A percentile compares a stretch with the other conserved stretches of the same genome.
Conservation (phyloP, 2,329 filamentous ascomycete species). For the Teratosphaeria gauchensis region DNA sequence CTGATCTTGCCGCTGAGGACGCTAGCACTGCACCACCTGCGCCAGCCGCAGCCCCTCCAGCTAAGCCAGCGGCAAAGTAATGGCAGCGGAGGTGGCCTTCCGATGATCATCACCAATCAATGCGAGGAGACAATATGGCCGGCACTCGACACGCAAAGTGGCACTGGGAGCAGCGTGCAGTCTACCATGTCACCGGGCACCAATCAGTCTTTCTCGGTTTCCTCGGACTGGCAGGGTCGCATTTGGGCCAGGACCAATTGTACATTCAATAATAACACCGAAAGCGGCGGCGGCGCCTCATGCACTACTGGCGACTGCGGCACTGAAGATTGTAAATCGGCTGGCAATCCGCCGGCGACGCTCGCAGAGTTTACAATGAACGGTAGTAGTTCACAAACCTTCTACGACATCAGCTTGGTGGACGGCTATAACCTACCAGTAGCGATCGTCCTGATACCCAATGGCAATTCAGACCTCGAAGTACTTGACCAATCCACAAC, state of each 20-base stretch:
- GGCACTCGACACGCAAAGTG: conserved; percentile 62
- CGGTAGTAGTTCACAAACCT: conserved; percentile 58
- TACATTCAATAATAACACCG: conserved; percentile 55
- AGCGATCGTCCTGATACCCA: conserved; percentile 43
- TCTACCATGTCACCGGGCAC: conserved; percentile 56
- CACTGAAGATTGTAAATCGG: conserved; percentile 52
- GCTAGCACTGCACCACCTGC: conserved; percentile 20
- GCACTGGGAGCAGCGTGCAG: conserved; percentile 52
- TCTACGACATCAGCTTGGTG: conserved; percentile 77
- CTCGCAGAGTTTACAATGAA: conserved; percentile 72
- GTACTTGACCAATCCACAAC: conserved; percentile 65
- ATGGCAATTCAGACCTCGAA: conserved; percentile 50
- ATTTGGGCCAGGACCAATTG: conserved; percentile 81
- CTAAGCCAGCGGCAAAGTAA: conserved; percentile 15
- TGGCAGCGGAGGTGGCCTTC: conserved; percentile 24
- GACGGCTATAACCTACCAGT: conserved; percentile 76
- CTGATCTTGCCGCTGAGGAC: not conserved
- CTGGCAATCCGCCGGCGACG: conserved; percentile 60
- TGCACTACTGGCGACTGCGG: conserved; percentile 72
- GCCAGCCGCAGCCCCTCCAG: conserved; percentile 6
- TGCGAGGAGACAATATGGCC: conserved; percentile 67
- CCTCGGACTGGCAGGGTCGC: conserved; percentile 67
- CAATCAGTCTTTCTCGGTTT: conserved; percentile 54
- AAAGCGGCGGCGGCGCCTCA: conserved; percentile 40
- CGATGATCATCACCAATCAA: conserved; percentile 60